Base-by-base conservation (phyloP, 2,329 filamentous ascomycete species). In the Calonectria pseudoturangicola region DNA sequence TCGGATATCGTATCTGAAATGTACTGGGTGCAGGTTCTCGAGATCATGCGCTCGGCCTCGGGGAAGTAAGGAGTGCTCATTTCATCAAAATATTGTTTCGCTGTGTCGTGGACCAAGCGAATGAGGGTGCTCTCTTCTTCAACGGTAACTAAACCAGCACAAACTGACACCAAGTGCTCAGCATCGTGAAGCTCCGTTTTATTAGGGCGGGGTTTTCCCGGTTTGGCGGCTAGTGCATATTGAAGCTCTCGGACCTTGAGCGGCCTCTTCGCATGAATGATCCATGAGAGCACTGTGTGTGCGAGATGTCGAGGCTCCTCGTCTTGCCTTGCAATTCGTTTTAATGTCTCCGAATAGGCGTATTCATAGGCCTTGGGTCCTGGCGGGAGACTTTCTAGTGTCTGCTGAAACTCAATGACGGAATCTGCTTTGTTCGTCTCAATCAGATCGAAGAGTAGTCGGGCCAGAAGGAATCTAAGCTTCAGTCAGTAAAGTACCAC, bases 101-200 rank as follows among this genome's bases (percentile, higher is more conserved):
- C 80, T 0, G 86, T 87, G 70, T 86, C 85, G 70, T 88, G 86
- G 4, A 86, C 85, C 0, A 87, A 73, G 4, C 84, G 81, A 10
- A 87, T 79, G 39, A 83, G 75, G 39, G 77, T 51, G 60, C 79
- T 87, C 48, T 84, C 74, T 62, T 82, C 68, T 48, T 87, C 83
- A n/a, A 86, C 33, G 0, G 80, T 84, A 8, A 87, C 82, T 15
- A 88, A 60, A 0, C 86, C 86, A 30, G 81, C 82, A 69, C 85
- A 87, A 4, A 79, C 78, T 5, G 82, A 84, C 1, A 86, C 69
- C 1, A 86, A 62, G 4, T 82, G 76, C 15, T 82, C 79, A 10
- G 83, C n/a, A 0, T 81, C 71, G 1, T 81, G 72, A 0, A 86
- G 18, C 39, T 84, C 83, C 0, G 84, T 80, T 50, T 79, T 25